These are phyloP conservation scores for Candida ovalis DNA, from an alignment of 805 yeast species.

Conservation along the genomic window DNA sequence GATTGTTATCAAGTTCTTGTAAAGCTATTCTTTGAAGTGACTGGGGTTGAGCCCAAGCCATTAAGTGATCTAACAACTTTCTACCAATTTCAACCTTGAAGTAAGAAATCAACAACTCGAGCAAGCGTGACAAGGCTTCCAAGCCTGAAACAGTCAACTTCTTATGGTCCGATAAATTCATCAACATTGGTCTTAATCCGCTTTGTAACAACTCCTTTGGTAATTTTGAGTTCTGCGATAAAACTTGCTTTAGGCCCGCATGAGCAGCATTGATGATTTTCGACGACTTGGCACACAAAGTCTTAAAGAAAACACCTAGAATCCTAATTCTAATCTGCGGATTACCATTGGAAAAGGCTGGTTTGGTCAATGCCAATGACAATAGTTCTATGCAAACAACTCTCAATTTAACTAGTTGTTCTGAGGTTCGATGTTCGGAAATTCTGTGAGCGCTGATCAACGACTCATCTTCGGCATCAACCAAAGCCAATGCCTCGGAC, in stretches of 20 bases:
- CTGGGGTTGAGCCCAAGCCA: constrained; percentile 92
- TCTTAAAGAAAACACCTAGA: constrained; percentile 91
- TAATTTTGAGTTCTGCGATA: constrained; percentile 79
- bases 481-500: constrained; percentile 87
- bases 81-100: constrained; percentile 97
- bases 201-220: constrained; percentile 95
- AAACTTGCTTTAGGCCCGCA: constrained; percentile 75
- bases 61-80: constrained; percentile 84
- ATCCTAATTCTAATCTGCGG: constrained; percentile 75
- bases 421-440: constrained; percentile 82
- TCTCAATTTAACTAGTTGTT: constrained; percentile 80
- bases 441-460: constrained; percentile 83
- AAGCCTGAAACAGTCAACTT: constrained; percentile 84
- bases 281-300: constrained; percentile 78
- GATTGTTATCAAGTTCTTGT: constrained; percentile 75
- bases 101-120: constrained; percentile 84
- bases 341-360: constrained; percentile 68
- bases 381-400: constrained; percentile 85
- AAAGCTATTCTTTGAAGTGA: constrained; percentile 72
- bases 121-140: constrained; percentile 82
- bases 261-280: constrained; percentile 93
- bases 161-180: constrained; percentile 92
- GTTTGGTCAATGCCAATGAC: constrained; percentile 78
- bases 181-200: constrained; percentile 91
- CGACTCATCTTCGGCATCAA: constrained; percentile 97